Percentiles rank a stretch among this genome's conserved stretches.
These are phyloP conservation scores for Endotrypanum monterogeii DNA, from an alignment of 208 protist species.

Conservation along the genomic window DNA sequence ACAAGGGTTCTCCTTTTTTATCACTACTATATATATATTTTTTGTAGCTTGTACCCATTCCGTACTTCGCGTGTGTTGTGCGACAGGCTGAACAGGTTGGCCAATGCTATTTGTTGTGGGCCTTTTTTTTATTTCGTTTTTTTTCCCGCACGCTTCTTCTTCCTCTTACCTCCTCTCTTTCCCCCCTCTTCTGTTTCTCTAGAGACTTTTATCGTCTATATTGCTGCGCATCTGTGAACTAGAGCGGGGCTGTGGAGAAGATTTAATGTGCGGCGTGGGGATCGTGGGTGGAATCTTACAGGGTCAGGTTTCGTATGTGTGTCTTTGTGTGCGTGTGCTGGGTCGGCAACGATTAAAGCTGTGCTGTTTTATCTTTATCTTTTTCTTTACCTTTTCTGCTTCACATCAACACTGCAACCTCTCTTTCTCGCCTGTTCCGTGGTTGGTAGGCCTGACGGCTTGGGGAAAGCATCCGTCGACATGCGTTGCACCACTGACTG, in stretches of 20 bases:
- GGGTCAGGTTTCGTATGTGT: not conserved
- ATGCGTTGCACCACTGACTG: not conserved
- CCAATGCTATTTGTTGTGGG: not conserved
- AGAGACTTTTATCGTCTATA: not conserved
- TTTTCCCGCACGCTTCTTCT: not conserved
- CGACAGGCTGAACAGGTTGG: not conserved
- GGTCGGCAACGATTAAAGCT: not conserved
- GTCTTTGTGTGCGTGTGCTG: not conserved
- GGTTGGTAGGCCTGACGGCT: no score
- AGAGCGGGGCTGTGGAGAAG: not conserved
- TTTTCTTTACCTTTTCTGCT: not conserved
- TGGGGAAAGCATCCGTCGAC: not conserved
- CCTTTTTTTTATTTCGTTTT: not conserved
- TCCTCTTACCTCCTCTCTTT: not conserved
- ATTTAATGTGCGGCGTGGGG: not conserved
- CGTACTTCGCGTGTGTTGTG: no score
- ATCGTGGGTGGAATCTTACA: not conserved
- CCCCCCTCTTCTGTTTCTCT: not conserved
- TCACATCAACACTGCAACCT: not conserved
- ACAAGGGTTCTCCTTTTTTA: no score
- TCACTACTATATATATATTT: no score
- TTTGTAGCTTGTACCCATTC: no score
- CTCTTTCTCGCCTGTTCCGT: no score
- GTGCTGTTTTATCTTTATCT: not conserved
- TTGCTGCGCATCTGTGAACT: not conserved